Conservation (phyloP, 2,329 filamentous ascomycete genomes). For the Calonectria pseudoturangicola region DNA sequence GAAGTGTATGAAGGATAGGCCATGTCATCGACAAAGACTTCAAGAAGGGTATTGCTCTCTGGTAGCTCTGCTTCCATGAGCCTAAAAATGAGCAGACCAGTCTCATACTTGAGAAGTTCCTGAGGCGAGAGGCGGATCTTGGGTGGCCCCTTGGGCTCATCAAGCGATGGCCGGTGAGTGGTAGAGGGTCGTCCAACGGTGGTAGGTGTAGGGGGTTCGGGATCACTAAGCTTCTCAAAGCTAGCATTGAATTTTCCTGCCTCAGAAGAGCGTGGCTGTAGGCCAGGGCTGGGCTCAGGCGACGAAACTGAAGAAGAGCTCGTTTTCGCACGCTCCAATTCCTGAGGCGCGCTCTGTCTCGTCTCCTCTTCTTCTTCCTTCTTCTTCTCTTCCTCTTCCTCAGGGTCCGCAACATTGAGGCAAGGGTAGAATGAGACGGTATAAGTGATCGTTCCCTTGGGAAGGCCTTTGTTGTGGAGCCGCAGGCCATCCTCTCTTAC, state of each 20-base stretch:
- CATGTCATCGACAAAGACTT: conserved; percentile 96
- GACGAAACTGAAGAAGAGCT: conserved; percentile 7
- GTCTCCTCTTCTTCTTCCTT: conserved; percentile 60
- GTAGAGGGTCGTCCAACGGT: conserved; percentile 69
- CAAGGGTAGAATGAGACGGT: conserved; percentile 93
- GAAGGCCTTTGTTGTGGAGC: conserved; percentile 81
- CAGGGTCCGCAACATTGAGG: conserved; percentile 90
- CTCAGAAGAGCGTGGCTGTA: conserved; percentile 49
- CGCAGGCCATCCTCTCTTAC: conserved; percentile 80
- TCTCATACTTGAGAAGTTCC: conserved; percentile 90
- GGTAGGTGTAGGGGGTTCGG: conserved; percentile 58
- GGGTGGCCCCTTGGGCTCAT: conserved; percentile 75
- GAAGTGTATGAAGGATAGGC: conserved; percentile 92
- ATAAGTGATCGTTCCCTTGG: conserved; percentile 89
- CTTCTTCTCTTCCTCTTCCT: conserved; percentile 82
- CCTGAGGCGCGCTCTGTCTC: conserved; percentile 48
- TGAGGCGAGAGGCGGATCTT: conserved; percentile 87
- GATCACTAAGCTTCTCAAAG: conserved; percentile 56
- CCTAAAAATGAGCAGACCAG: conserved; percentile 94
- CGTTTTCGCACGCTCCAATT: conserved; percentile 34
- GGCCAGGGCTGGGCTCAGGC: conserved; percentile 38
- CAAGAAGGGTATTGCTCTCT: conserved; percentile 83
- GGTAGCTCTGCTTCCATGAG: conserved; percentile 92
- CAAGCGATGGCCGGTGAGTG: conserved; percentile 53
- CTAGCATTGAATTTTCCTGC: conserved; percentile 68